Evolutionary conservation across 2,329 filamentous ascomycete genomes (phyloP), one percentile per base, ranked within the genome.

Genomic region (Ophiocordyceps unilateralis): DNA sequence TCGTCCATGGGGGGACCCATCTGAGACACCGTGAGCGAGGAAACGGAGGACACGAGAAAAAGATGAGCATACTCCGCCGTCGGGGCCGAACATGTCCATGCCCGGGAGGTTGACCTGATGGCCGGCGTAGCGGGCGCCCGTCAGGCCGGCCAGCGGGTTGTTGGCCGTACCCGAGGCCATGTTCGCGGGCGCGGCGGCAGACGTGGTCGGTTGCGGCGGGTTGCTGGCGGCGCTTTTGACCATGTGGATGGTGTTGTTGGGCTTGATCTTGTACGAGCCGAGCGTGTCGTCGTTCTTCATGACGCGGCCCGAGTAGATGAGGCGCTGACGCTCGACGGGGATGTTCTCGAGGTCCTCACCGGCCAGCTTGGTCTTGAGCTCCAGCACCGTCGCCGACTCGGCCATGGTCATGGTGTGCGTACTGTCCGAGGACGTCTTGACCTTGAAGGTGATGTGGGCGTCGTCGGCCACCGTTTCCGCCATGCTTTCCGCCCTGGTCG

Each of bases 211-310:
- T 41, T 65, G 63, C 39, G 69, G 53, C 38, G 71, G 68, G 55
- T 93, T 94, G 72, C 88, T 95, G 47, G 84, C 83, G 39, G 91
- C 89, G 58, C 87, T 93, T 70, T 93, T 95, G 55, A 98, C 91
- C 54, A 98, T 75, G 61, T 98, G 91, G 52, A 98, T 78, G 17
- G 89, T 96, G 63, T 96, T 91, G 49, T 88, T 87, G 50, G 85
- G 73, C 70, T 95, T 95, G 63, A 98, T 88, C 70, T 95, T 96
- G 68, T 93, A 93, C 44, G 77, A 76, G 49, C 72, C 77, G 38
- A 98, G 67, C 0, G 83, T 80, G 54, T 98, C 89, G 46, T 82
- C 78, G 60, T 98, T 91, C 69, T 96, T 98, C 67, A 98, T 78
- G 47, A 98, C 89, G 47, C 89, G 81, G 43, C 91, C 91, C 6